A percentile compares a stretch with the other conserved stretches of the same genome.
phyloP scores from a whole-genome alignment of 768 basidiomycete genomes.

The Lactarius psammicola region DNA sequence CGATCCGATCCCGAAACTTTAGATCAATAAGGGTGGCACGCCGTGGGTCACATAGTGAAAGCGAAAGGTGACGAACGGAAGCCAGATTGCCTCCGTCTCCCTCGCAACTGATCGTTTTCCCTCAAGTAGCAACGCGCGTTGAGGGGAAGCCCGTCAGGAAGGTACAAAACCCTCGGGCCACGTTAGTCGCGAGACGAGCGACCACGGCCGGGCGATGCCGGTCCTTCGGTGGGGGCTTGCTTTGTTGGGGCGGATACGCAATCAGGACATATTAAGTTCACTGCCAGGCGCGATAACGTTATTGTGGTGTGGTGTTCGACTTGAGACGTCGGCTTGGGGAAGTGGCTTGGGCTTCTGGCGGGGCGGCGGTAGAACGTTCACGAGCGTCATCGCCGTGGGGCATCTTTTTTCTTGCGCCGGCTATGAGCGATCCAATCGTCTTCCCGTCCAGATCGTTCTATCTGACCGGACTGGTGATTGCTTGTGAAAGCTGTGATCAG shows the following conservation, averaged over 20 bases:
- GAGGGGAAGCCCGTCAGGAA: background rate
- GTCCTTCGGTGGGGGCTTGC: constrained; percentile 7
- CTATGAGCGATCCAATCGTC: constrained; percentile 9
- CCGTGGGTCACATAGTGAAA: background rate
- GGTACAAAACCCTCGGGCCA: background rate
- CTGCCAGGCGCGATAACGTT: constrained; percentile 26
- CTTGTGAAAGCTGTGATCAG: constrained; percentile 6
- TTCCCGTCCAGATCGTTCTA: constrained; percentile 7
- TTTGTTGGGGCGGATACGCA: constrained; percentile 21
- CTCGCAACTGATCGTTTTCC: background rate
- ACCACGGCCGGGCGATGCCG: constrained; percentile 22
- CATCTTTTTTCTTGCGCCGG: constrained; percentile 2
- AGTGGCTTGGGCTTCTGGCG: constrained; percentile 22
- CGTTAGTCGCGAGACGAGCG: constrained; percentile 1
- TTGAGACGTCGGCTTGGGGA: constrained; percentile 20
- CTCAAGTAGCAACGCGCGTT: background rate
- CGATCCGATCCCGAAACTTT: constrained; percentile 23
- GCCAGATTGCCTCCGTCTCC: background rate
- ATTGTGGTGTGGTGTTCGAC: constrained; percentile 18
- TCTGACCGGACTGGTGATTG: constrained; percentile 3
- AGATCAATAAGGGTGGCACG: constrained; percentile 3
- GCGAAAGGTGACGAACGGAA: background rate
- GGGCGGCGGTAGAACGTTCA: constrained; percentile 28
- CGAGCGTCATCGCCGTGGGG: background rate
- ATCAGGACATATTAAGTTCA: constrained; percentile 27